Conservation (phyloP, 2,329 filamentous ascomycete genomes). For the Fusarium sp. region DNA sequence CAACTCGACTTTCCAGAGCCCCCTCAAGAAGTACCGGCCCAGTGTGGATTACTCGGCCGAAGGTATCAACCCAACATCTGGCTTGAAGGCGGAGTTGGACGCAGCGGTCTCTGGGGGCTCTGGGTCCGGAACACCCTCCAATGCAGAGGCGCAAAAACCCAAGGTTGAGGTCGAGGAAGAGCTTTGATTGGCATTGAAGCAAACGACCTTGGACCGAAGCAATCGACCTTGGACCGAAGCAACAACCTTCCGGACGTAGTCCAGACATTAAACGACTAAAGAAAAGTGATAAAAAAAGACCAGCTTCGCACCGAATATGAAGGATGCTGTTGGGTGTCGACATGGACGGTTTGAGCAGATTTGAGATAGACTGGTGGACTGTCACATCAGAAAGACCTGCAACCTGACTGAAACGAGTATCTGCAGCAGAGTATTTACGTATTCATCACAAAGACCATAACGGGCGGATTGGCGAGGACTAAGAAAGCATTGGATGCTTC, state of each 20-base stretch:
- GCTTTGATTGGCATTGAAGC: constrained; percentile 50
- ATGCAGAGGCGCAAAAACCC: constrained; percentile 42
- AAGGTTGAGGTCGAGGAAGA: constrained; percentile 58
- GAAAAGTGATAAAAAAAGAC: constrained; percentile 24
- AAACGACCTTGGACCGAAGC: constrained; percentile 7
- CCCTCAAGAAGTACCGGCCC: constrained; percentile 81
- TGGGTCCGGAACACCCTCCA: constrained; percentile 40
- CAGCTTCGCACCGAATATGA: constrained; percentile 9
- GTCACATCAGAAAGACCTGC: constrained; percentile 16
- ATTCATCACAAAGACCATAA: constrained; percentile 26
- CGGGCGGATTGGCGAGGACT: constrained; percentile 14
- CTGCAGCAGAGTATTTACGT: constrained; percentile 22
- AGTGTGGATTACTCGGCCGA: constrained; percentile 60
- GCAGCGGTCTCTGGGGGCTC: constrained; percentile 48
- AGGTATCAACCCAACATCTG: constrained; percentile 47
- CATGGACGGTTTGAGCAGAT: constrained; percentile 28
- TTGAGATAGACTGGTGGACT: constrained; percentile 38
- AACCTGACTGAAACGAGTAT: constrained; percentile 16
- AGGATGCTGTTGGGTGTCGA: constrained; percentile 28
- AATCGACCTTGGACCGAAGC: constrained; percentile 9
- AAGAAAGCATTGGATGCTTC: constrained; percentile 15
- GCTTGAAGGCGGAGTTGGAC: constrained; percentile 55
- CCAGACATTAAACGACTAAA: constrained; percentile 15
- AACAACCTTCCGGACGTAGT: constrained; percentile 3
- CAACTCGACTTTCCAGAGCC: constrained; percentile 72